These are phyloP conservation scores for Hansenula lynferdii DNA, from an alignment of 1,139 yeast genomes.

Conservation along the genomic window DNA sequence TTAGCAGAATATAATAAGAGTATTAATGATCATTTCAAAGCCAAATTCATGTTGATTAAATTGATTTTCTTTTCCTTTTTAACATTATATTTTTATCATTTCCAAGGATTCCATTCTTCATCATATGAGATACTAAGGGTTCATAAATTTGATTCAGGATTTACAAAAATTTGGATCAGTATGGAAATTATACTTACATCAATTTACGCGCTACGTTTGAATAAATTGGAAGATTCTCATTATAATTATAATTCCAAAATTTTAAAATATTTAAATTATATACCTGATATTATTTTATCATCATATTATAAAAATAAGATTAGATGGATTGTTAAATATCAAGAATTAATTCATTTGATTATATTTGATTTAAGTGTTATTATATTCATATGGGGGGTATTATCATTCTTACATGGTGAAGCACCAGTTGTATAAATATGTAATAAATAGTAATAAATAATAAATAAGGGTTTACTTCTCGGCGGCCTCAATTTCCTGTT, in stretches of 20 bases:
- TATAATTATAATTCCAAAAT: constrained; percentile 22
- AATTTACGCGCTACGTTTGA: constrained; percentile 25
- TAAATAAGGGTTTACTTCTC: constrained; percentile 2
- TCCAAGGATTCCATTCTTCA: constrained; percentile 14
- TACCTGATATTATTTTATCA: constrained; percentile 24
- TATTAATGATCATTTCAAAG: constrained; percentile 17
- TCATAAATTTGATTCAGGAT: constrained; percentile 22
- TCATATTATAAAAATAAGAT: constrained; percentile 17
- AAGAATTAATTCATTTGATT: constrained; percentile 33
- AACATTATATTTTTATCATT: constrained; percentile 12
- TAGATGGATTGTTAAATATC: constrained; percentile 27
- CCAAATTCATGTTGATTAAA: constrained; percentile 21
- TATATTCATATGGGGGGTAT: constrained; percentile 31
- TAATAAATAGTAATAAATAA: constrained; percentile 4
- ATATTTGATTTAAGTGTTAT: constrained; percentile 36
- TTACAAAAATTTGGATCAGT: constrained; percentile 31
- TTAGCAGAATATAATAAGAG: constrained; percentile 14
- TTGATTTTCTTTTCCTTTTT: constrained; percentile 11
- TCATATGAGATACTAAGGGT: constrained; percentile 11
- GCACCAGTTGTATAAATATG: background rate
- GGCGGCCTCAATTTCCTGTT: constrained; percentile 10
- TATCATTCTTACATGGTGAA: constrained; percentile 20
- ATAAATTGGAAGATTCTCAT: constrained; percentile 23
- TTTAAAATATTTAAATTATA: constrained; percentile 15
- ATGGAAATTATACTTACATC: constrained; percentile 31